Evolutionary conservation across 208 protist genomes (phyloP), one percentile per base, ranked within the genome.

Genomic region (Leishmania aethiopica): DNA sequence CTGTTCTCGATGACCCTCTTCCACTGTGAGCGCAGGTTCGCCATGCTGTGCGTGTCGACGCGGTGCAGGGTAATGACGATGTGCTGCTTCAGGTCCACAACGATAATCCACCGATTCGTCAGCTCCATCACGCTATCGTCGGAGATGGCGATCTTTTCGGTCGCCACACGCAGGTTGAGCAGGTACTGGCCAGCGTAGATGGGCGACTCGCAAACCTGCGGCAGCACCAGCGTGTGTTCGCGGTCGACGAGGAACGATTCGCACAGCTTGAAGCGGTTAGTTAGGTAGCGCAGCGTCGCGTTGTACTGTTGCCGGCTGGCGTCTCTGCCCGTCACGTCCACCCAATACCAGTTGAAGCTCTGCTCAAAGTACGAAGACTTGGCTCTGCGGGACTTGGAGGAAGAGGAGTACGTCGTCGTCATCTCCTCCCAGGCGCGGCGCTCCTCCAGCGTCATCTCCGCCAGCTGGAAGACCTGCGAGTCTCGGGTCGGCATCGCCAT

Each of bases 341-440:
- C 88, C 91, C 92, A 97, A 81, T 97, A 94, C 94, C 94, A 97
- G 86, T 97, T 97, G 11, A 96, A 86, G 81, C 89, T 96, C 87
- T 94, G 89, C 88, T 96, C 92, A 10, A 96, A 80, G 75, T 91
- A 90, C 2, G 89, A 95, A 6, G 85, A 91, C 32, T 71, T 81
- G 47, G 77, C 79, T 69, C 86, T 88, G 51, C 57, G 74, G 4
- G 85, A 88, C 40, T 32, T 55, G 5, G 70, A 59, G 10, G 83
- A 79, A 13, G 64, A 81, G 35, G 64, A 76, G 35, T 35, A 40
- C n/a, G 55, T 49, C 17, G 57, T 73, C 60, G 80, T 75, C 55
- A 87, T 83, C 82, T 89, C 85, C 13, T 87, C 84, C 82, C 85
- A 92, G 5, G 85, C 45, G 10, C 75, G 77, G 28, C 81, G 79